A percentile compares a stretch with the other conserved stretches of the same genome.
phyloP scores from a whole-genome alignment of 163 green algal species.

The Scenedesmus sp. region DNA sequence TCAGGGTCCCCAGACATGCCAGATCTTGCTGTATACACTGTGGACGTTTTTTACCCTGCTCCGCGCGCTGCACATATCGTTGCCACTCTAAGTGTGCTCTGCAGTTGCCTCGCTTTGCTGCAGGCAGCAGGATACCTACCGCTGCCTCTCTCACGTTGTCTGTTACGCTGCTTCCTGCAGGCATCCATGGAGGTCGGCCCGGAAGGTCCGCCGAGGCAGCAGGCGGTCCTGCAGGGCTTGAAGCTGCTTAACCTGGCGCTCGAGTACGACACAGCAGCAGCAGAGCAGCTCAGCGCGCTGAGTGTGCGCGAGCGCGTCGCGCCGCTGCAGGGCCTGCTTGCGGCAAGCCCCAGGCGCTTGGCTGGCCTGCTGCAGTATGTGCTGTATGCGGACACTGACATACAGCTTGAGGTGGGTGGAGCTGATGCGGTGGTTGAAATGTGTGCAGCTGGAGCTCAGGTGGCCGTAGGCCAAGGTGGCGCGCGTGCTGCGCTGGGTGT shows the following conservation, averaged over 20 bases:
- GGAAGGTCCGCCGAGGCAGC: constrained; percentile 62
- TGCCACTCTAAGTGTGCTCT: too few relatives aligned
- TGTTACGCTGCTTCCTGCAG: constrained; percentile 10
- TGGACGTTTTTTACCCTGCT: too few relatives aligned
- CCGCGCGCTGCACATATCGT: too few relatives aligned
- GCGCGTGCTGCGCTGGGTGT: not conserved
- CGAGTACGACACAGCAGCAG: constrained; percentile 67
- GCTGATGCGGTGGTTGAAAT: not conserved
- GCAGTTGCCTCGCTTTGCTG: too few relatives aligned
- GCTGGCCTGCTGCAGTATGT: constrained; percentile 78
- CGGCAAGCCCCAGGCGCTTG: constrained; percentile 58
- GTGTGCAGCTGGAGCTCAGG: not conserved
- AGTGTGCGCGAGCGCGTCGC: constrained; percentile 60
- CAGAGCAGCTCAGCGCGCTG: constrained; percentile 60
- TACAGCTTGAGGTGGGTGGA: constrained; percentile 66
- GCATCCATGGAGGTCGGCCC: constrained; percentile 19
- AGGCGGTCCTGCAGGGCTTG: constrained; percentile 73
- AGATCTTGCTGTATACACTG: too few relatives aligned
- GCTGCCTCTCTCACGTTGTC: too few relatives aligned
- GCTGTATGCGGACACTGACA: constrained; percentile 71
- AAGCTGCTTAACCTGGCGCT: constrained; percentile 74
- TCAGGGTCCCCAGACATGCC: too few relatives aligned
- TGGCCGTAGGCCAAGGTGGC: too few relatives aligned
- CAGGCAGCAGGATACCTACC: too few relatives aligned
- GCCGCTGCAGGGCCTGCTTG: constrained; percentile 72